Evolutionary conservation across 176 grass and related monocot species (phyloP).

Genomic region (Oryza meridionalis): DNA sequence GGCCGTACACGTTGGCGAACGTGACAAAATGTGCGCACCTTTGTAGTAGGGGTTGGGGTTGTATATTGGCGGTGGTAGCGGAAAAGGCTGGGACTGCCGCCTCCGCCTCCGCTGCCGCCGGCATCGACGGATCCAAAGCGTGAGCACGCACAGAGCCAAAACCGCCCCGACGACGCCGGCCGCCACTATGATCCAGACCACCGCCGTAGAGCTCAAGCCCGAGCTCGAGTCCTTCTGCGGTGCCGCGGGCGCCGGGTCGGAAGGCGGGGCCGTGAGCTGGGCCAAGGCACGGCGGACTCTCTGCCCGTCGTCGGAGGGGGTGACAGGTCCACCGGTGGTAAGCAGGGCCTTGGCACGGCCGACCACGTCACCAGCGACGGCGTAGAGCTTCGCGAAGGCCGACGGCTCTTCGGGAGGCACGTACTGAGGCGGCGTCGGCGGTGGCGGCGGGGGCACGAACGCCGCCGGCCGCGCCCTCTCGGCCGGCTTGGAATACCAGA

Average conservation of each 20-base stretch:
- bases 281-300: background rate
- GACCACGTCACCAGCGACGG: background rate
- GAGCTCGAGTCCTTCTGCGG: slow-evolving; percentile 5
- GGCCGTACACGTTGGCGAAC: background rate
- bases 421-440: background rate
- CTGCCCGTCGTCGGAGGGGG: background rate
- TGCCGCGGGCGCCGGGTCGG: background rate
- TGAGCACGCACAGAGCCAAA: slow-evolving; percentile 9
- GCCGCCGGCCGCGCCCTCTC: slow-evolving; percentile 6
- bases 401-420: slow-evolving; percentile 17
- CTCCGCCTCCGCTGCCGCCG: slow-evolving; percentile 12
- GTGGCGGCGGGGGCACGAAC: background rate
- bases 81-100: background rate
- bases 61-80: background rate
- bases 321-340: background rate
- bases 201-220: slow-evolving; percentile 20
- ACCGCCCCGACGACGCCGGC: slow-evolving; percentile 14
- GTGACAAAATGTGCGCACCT: background rate
- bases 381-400: slow-evolving; percentile 7
- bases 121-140: background rate
- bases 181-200: slow-evolving; percentile 33
- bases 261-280: slow-evolving; percentile 19
- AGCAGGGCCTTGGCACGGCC: background rate
- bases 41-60: slow-evolving; percentile 17
- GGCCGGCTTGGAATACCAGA: slow-evolving; percentile 19